These are phyloP conservation scores for Phytopythium litorale DNA, from an alignment of 352 stramenopile genomes.

Conservation along the genomic window DNA sequence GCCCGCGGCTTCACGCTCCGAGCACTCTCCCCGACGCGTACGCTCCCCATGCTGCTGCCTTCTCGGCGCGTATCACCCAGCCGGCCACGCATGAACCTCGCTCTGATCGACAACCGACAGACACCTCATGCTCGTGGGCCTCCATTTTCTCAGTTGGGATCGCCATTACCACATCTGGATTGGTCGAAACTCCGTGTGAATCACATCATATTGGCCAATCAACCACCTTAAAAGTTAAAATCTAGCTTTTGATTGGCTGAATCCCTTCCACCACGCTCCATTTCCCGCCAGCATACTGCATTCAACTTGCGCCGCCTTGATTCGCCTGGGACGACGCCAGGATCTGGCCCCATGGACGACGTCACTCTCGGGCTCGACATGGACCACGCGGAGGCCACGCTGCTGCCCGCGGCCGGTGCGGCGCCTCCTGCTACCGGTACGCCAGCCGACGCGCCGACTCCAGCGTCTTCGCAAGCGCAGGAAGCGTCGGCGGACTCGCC, in stretches of 20 bases:
- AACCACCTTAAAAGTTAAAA: too few relatives aligned
- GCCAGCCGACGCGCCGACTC: too few relatives aligned
- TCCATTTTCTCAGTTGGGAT: too few relatives aligned
- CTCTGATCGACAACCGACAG: not conserved
- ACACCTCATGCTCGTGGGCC: too few relatives aligned
- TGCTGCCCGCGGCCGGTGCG: constrained; percentile 3
- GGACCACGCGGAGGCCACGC: constrained; percentile 7
- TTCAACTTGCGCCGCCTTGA: not conserved
- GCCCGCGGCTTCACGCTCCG: not conserved
- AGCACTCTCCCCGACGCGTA: not conserved
- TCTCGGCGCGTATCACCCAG: not conserved
- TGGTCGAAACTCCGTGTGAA: too few relatives aligned
- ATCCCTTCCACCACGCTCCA: not conserved
- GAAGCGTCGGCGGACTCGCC: not conserved
- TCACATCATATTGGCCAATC: too few relatives aligned
- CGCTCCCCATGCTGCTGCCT: not conserved
- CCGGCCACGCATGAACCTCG: too few relatives aligned
- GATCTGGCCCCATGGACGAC: constrained; percentile 5
- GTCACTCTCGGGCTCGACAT: constrained; percentile 7
- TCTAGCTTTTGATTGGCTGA: too few relatives aligned
- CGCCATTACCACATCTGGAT: too few relatives aligned
- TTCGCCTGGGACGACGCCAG: not conserved
- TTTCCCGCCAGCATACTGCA: not conserved
- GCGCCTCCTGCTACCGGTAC: not conserved
- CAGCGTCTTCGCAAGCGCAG: not conserved